Evolutionary conservation across 495 filamentous ascomycete species (phyloP).

Genomic region (Aspergillus incahuasiensis): DNA sequence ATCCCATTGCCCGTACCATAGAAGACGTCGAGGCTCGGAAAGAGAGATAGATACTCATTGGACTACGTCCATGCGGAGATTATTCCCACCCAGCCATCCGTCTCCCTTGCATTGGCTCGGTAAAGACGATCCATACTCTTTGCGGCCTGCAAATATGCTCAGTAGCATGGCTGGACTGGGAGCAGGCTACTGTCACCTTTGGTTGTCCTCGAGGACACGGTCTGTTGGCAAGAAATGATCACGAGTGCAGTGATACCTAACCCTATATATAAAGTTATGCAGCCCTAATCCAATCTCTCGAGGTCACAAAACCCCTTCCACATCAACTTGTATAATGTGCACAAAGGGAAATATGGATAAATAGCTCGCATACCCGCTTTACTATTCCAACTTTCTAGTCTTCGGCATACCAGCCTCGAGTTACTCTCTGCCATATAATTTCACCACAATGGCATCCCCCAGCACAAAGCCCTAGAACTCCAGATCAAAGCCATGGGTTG

Average conservation of each 20-base stretch:
- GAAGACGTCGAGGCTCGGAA: background rate
- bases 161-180: too few species aligned
- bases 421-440: too few species aligned
- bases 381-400: too few species aligned
- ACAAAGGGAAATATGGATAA: background rate
- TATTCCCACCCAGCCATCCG: background rate
- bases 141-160: background rate
- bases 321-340: background rate
- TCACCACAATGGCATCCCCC: too few species aligned
- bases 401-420: too few species aligned
- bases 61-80: background rate
- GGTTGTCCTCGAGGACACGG: too few species aligned
- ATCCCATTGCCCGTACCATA: background rate
- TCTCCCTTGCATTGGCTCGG: background rate
- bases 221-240: too few species aligned
- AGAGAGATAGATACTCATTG: background rate
- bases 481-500: too few species aligned
- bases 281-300: background rate
- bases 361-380: too few species aligned
- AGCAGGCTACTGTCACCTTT: too few species aligned
- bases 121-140: background rate
- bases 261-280: background rate
- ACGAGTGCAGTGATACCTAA: too few species aligned
- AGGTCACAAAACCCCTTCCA: background rate
- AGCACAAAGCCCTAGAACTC: too few species aligned